These are phyloP conservation scores for Yamadazyma olivae DNA, from an alignment of 805 yeast species.

Conservation along the genomic window DNA sequence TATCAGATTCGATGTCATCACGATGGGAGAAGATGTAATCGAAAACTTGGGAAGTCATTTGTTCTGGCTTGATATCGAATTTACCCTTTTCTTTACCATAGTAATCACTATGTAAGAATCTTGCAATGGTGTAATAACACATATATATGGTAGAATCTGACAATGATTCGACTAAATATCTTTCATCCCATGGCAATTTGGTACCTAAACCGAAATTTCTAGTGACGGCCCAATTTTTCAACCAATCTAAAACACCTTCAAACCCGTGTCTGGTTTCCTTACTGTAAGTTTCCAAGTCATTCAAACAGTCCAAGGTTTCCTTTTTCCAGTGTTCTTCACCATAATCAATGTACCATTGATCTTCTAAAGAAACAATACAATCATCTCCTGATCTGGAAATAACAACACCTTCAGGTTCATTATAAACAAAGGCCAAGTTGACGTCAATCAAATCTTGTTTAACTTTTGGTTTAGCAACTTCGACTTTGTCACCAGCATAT, in stretches of 20 bases:
- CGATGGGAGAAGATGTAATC: slow-evolving; percentile 82
- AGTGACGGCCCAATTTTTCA: slow-evolving; percentile 97
- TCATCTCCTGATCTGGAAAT: slow-evolving; percentile 95
- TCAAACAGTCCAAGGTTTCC: slow-evolving; percentile 76
- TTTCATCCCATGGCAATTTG: slow-evolving; percentile 93
- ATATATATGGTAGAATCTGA: slow-evolving; percentile 96
- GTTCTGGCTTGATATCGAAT: slow-evolving; percentile 71
- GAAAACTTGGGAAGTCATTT: slow-evolving; percentile 90
- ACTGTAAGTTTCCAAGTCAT: slow-evolving; percentile 70
- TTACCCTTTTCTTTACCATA: slow-evolving; percentile 77
- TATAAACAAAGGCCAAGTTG: slow-evolving; percentile 83
- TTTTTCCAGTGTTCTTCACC: slow-evolving; percentile 92
- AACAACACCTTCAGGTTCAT: slow-evolving; percentile 90
- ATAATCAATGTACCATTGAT: slow-evolving; percentile 97
- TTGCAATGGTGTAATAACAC: slow-evolving; percentile 89
- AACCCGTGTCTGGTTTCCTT: slow-evolving; percentile 87
- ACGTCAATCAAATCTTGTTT: slow-evolving; percentile 74
- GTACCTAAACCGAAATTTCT: slow-evolving; percentile 97
- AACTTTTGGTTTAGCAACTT: slow-evolving; percentile 83
- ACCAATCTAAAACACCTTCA: slow-evolving; percentile 93
- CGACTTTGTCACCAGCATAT: slow-evolving; percentile 87
- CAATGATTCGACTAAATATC: slow-evolving; percentile 87
- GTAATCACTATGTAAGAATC: slow-evolving; percentile 80
- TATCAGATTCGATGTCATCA: slow-evolving; percentile 53
- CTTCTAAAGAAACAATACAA: slow-evolving; percentile 95